Base-by-base conservation (phyloP, 1,139 yeast species). In the Sugiyamaella pinicola region DNA sequence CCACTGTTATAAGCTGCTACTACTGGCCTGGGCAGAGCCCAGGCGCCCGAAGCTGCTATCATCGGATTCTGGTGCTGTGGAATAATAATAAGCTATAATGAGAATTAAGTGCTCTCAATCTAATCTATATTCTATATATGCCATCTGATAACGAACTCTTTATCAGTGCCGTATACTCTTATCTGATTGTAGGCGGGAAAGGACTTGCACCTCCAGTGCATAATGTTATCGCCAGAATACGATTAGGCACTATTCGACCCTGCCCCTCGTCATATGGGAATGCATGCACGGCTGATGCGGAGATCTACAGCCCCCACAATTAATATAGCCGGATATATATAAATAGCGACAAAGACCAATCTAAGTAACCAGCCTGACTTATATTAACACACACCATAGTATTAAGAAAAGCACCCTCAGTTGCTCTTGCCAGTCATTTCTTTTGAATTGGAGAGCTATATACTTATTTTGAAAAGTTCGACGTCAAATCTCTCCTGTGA, bases 291-390 rank as follows among this genome's bases (percentile, higher is more conserved):
- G 44, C 44, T 40, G 15, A 26, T 24, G 44, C 21, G 34, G 34
- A 24, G 44, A 40, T 40, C 33, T 24, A 15, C 44, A 24, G 44
- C 41, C 41, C 39, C 41, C 41, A 37, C 41, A 37, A 37, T n/a
- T n/a, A n/a, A n/a, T n/a, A n/a, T n/a, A n/a, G n/a, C n/a, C n/a
- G n/a, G 10, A 19, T 7, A 18, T 18, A 7, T 37, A 22, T 12
- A 19, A 19, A 9, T 8, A 19, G 8, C 9, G 28, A 37, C 41
- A 37, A 37, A 21, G 41, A 37, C n/a, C 24, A 19, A 18, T 15
- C 19, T 24, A 18, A n/a, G 44, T 28, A 8, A 24, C 18, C 26
- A 8, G n/a, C 18, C 26, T 24, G 26, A 15, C 44, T 24, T 5
- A 40, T 31, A 31, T 31, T 4, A 24, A 24, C 9, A 24, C n/a